Evolutionary conservation across 495 filamentous ascomycete genomes (phyloP).

Genomic region (Neurospora discreta): DNA sequence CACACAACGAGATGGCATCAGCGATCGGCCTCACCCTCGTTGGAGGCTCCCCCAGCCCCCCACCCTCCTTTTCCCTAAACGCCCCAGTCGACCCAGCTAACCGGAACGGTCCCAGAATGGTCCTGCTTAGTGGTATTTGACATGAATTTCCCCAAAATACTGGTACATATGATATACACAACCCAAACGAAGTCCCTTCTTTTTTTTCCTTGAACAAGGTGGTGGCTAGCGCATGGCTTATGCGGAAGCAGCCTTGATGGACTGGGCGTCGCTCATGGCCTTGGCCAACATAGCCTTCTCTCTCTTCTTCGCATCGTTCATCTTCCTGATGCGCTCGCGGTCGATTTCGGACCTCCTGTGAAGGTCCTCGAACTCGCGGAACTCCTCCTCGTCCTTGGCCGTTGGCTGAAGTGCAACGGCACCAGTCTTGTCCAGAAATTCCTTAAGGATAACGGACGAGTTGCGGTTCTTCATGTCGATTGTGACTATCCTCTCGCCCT

Average conservation of each 20-base stretch:
- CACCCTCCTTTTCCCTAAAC: too few relatives aligned
- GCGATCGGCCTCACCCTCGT: background rate
- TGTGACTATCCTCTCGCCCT: constrained; percentile 33
- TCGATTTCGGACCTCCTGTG: constrained; percentile 40
- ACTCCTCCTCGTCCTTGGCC: constrained; percentile 46
- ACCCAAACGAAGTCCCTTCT: background rate
- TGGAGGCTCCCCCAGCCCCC: background rate
- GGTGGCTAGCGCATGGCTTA: background rate
- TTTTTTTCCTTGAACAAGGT: background rate
- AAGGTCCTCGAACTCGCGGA: constrained; percentile 49
- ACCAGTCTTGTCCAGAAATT: constrained; percentile 57
- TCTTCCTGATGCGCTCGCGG: constrained; percentile 47
- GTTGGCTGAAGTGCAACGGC: constrained; percentile 50
- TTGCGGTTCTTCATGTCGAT: constrained; percentile 55
- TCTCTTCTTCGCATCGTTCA: constrained; percentile 50
- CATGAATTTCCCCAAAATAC: background rate
- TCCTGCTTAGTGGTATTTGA: background rate
- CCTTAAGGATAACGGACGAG: constrained; percentile 53
- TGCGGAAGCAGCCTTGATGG: constrained; percentile 14
- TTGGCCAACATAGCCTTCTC: constrained; percentile 39
- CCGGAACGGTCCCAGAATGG: background rate
- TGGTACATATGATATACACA: constrained; percentile 18
- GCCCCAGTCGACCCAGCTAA: background rate
- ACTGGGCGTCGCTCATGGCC: constrained; percentile 21
- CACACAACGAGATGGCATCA: background rate